Base-by-base conservation (phyloP, 73 alveolate genomes). In the Blepharisma stoltei region DNA sequence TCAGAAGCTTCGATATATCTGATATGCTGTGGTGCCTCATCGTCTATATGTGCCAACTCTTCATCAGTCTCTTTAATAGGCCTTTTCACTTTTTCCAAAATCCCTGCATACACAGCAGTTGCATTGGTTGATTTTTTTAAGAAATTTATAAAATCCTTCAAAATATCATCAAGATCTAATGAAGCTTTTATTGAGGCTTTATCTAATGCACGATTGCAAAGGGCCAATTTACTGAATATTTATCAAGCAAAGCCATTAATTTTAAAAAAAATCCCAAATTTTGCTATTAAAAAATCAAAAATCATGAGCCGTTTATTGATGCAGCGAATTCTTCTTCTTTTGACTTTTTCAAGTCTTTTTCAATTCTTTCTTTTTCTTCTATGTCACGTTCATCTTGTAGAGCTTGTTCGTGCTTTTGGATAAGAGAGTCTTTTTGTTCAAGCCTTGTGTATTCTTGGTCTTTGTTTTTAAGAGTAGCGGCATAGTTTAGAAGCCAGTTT, bases 71-170 rank as follows among this genome's bases (percentile, higher is more conserved):
- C 96, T 6, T 20, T 78, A 55, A 93, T 86, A 41, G 73, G 77
- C 14, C 70, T 79, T 71, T 89, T 70, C 41, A 87, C 87, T 55
- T 52, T 54, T 4, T 81, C 95, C 32, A 85, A 81, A 38, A 71
- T 66, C 7, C 95, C 98, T 32, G 90, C 77, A 68, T 93, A 93
- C 8, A 88, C 96, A 32, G 96, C 95, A 46, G 98, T 90, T 20
- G 97, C 94, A 6, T 78, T 75, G 18, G 89, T 83, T 45, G 55
- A 77, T 14, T 80, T 87, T 70, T 93, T 69, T 18, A 90, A 75
- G 76, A 67, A 77, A 48, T 60, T 70, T 6, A 81, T 77, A 37
- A 86, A 55, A 20, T 77, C 78, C 21, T 49, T 60, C 14, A 86
- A 46, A 37, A 70, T 41, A 44, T 86, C 94, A 6, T 54, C n/a